Base-by-base conservation (phyloP, 2,329 filamentous ascomycete species). In the Colletotrichum zoysiae region DNA sequence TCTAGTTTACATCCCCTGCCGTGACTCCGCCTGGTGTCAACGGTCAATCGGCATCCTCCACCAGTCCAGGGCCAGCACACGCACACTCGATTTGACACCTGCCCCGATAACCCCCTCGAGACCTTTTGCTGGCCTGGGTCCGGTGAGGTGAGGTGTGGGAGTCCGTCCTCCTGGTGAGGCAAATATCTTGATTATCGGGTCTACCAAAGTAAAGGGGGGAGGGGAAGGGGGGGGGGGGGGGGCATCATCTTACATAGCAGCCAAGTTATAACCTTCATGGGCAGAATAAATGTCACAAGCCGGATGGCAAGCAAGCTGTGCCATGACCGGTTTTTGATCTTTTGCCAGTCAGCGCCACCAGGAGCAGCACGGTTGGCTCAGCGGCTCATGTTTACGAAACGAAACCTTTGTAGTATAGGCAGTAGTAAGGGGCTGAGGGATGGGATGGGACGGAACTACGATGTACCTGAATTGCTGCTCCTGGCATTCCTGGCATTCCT, bases 361-460 rank as follows among this genome's bases (percentile, higher is more conserved):
- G 46, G 58, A 59, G 65, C 53, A 69, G 65, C 66, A 72, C 65
- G 70, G 59, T 69, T 60, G 38, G 65, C 48, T 33, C 55, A 61
- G 70, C 48, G 66, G 60, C 59, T 64, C 48, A 51, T 69, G 69
- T 65, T 55, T 44, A 35, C 59, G 65, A 71, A 69, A 71, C 69
- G 48, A 65, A 69, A 70, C 60, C 38, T 64, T 66, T 30, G n/a
- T 42, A 18, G 40, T 42, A 11, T 40, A 40, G 11, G 35, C 11
- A 9, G 35, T 38, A 38, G 38, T 6, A 56, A 42, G 42, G 50
- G 26, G 20, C 38, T 26, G 26, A 46, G 12, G 59, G 58, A 60
- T 64, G 59, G 55, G 69, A 71, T 56, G 65, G 55, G 69, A 71
- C 51, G 65, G 59, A 50, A 71, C 67, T n/a, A 35, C 3, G 30